Evolutionary conservation across 108 stramenopile species (phyloP).

Genomic region (Pseudonitzschia pungens): DNA sequence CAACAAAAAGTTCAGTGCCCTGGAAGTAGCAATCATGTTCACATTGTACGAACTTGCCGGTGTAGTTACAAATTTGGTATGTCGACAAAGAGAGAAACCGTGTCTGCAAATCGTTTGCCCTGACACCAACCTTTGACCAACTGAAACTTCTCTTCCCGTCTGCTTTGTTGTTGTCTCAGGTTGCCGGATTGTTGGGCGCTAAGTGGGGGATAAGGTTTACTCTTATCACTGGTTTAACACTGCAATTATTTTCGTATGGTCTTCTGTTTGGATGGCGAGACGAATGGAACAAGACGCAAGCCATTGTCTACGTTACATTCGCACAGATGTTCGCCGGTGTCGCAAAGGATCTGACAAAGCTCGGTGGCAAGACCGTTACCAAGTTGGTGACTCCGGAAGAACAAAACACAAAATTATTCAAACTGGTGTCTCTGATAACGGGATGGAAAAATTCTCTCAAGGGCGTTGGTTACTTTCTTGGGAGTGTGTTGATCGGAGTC

Average conservation of each 20-base stretch:
- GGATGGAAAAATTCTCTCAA: conserved; percentile 96
- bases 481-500: conserved; percentile 74
- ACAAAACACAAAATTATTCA: conserved; percentile 82
- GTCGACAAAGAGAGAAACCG: not conserved
- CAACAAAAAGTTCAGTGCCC: conserved; percentile 86
- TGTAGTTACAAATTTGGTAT: conserved; percentile 87
- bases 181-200: conserved; percentile 86
- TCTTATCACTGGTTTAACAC: conserved; percentile 63
- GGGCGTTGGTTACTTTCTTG: conserved; percentile 90
- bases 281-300: conserved; percentile 59
- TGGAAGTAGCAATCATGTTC: conserved; percentile 93
- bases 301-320: conserved; percentile 86
- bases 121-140: not conserved
- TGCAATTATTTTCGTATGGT: conserved; percentile 76
- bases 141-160: not conserved
- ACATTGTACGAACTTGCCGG: conserved; percentile 93
- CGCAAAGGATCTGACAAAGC: conserved; percentile 92
- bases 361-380: conserved; percentile 93
- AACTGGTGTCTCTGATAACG: conserved; percentile 84
- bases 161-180: not conserved
- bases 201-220: conserved; percentile 88
- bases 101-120: not conserved
- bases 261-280: conserved; percentile 82
- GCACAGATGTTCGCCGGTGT: conserved; percentile 94
- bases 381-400: conserved; percentile 93